Conservation (phyloP, 2,329 filamentous ascomycete genomes). For the Colletotrichum sp. region DNA sequence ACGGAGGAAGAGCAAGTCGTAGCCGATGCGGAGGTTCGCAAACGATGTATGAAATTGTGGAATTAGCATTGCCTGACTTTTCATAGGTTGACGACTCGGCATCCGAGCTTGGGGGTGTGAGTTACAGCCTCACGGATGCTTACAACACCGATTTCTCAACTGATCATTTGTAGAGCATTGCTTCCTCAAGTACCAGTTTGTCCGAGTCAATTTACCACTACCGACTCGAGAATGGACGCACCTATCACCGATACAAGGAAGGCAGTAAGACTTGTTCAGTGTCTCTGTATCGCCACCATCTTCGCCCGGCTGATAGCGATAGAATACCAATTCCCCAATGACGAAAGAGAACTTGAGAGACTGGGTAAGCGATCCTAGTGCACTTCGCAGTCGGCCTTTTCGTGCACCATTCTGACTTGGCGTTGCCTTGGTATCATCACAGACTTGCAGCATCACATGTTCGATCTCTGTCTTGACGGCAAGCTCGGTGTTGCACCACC, state of each 20-base stretch:
- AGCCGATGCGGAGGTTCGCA: too few relatives aligned
- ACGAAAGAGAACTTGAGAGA: neutral
- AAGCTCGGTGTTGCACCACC: neutral
- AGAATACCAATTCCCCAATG: neutral
- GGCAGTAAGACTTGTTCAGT: too few relatives aligned
- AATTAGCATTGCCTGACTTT: too few relatives aligned
- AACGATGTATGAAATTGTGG: too few relatives aligned
- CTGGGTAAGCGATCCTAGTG: neutral
- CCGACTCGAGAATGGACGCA: constrained; percentile 30
- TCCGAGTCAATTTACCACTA: neutral
- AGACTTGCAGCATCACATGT: neutral
- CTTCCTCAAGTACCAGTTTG: neutral
- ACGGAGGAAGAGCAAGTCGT: too few relatives aligned
- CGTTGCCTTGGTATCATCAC: neutral
- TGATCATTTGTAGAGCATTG: too few relatives aligned
- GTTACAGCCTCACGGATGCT: too few relatives aligned
- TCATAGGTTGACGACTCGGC: neutral
- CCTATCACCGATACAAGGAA: constrained; percentile 32
- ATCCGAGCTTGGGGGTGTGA: neutral
- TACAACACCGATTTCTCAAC: too few relatives aligned
- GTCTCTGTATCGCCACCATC: too few relatives aligned
- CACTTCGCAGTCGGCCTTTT: too few relatives aligned
- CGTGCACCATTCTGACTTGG: too few relatives aligned
- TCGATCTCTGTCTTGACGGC: neutral
- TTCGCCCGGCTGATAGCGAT: too few relatives aligned